A percentile compares a stretch with the other conserved stretches of the same genome.
These are phyloP conservation scores for Sisymbrium altissimum DNA, from an alignment of 345 rosid genomes.

Conservation along the genomic window DNA sequence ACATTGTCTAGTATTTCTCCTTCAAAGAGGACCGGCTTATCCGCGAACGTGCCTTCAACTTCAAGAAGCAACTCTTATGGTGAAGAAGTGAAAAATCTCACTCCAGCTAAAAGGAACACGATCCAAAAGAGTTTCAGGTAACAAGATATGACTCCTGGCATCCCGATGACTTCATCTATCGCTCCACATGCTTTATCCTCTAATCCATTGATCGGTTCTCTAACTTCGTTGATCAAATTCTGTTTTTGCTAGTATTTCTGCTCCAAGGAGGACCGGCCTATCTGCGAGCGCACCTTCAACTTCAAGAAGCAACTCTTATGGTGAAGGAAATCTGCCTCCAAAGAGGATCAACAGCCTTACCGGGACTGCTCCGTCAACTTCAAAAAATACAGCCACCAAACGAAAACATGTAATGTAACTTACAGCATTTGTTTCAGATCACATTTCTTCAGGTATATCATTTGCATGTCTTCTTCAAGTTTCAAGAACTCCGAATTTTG, in stretches of 20 bases:
- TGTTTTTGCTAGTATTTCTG: slow-evolving; percentile 26
- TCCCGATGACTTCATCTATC: not conserved
- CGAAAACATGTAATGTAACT: slow-evolving; percentile 21
- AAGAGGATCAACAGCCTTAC: slow-evolving; percentile 8
- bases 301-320: slow-evolving; percentile 11
- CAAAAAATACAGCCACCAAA: slow-evolving; percentile 13
- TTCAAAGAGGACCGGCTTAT: slow-evolving; percentile 13
- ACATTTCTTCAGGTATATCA: slow-evolving; percentile 2
- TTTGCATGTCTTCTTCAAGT: slow-evolving; percentile 13
- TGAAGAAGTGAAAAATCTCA: slow-evolving; percentile 68
- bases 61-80: slow-evolving; percentile 13
- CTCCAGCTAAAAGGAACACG: slow-evolving; percentile 62
- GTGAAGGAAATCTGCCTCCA: slow-evolving; percentile 7
- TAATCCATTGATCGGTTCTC: not conserved
- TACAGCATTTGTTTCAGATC: not conserved
- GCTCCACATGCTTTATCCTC: not conserved
- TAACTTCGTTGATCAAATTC: not conserved
- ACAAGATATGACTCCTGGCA: not conserved
- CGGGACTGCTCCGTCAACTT: slow-evolving; percentile 17
- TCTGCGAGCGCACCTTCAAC: slow-evolving; percentile 7
- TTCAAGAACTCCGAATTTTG: not conserved
- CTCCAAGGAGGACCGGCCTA: slow-evolving; percentile 14
- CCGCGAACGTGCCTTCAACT: slow-evolving; percentile 18
- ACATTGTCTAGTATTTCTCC: slow-evolving; percentile 28
- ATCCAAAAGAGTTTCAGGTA: slow-evolving; percentile 60